Base-by-base conservation (phyloP, 352 stramenopile species). In the Globisporangium spinosum region DNA sequence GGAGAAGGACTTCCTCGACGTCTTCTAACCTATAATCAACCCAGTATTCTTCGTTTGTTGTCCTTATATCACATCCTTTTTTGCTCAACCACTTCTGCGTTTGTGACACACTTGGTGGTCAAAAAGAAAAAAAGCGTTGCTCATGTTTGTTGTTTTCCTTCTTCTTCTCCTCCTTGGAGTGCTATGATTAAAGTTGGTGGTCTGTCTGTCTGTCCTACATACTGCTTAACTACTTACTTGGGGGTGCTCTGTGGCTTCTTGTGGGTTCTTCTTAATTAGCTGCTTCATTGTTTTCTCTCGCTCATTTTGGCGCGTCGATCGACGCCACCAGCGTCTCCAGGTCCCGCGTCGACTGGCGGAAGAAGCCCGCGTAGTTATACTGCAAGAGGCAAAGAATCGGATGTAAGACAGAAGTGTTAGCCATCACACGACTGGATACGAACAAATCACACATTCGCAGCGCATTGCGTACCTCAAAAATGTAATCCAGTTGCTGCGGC, bases 301-400 rank as follows among this genome's bases (percentile, higher is more conserved):
- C 8, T 81, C 43, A 79, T 49, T 77, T 77, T 51, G 65, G 56
- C 49, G 67, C 60, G 32, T 83, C 71, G 64, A 93, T 89, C 1
- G 82, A 90, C 23, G 71, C 59, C 53, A 90, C 67, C 40, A 93
- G 72, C 58, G 80, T 68, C 63, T 91, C 79, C 51, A 93, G 82
- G 69, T 93, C 85, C 47, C 77, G 81, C 25, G 83, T 93, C 22
- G 84, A 88, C 77, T 91, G 83, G 40, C 83, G 82, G 73, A 93
- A 93, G 51, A 93, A 93, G 25, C 85, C 85, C 65, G 91, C 82
- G 72, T 93, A 93, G 75, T 93, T 93, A 69, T 89, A 93, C 83
- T 93, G 53, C 27, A 72, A 72, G 68, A 57, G 53, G 63, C 55
- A 27, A 29, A 13, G 22, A 65, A 27, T 66, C 8, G 27, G 17